Conservation (phyloP, 768 basidiomycete species). For the Tylopilus cervinicoccineus region DNA sequence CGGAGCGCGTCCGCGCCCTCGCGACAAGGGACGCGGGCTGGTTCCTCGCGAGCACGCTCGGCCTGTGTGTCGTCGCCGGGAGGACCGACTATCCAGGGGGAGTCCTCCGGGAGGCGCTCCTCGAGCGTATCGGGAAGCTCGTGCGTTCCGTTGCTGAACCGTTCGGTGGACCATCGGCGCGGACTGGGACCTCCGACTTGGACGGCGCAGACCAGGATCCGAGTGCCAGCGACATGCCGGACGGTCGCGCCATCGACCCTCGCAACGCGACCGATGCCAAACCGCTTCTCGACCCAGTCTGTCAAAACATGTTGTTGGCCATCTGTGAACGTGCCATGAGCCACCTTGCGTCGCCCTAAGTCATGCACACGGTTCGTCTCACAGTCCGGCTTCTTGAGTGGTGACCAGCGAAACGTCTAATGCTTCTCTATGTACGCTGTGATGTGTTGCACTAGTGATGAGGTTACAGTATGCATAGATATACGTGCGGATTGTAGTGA, state of each 20-base stretch:
- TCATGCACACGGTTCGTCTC: neutral
- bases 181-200: too few relatives aligned
- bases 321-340: conserved; percentile 25
- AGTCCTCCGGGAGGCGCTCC: conserved; percentile 15
- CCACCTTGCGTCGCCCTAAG: conserved; percentile 4
- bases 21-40: conserved; percentile 24
- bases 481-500: neutral
- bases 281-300: conserved; percentile 17
- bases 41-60: conserved; percentile 27
- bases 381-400: neutral
- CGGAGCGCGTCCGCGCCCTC: conserved; percentile 22
- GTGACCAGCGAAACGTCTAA: neutral
- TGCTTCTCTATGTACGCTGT: conserved; percentile 13
- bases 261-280: neutral
- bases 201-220: neutral
- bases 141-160: conserved; percentile 7
- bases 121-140: conserved; percentile 24
- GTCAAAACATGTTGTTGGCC: conserved; percentile 27
- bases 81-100: neutral
- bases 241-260: neutral
- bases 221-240: neutral
- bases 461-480: conserved; percentile 17
- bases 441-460: conserved; percentile 9
- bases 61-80: conserved; percentile 13
- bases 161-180: neutral